Evolutionary conservation across 768 basidiomycete species (phyloP).

Genomic region (Grammothele lineata): DNA sequence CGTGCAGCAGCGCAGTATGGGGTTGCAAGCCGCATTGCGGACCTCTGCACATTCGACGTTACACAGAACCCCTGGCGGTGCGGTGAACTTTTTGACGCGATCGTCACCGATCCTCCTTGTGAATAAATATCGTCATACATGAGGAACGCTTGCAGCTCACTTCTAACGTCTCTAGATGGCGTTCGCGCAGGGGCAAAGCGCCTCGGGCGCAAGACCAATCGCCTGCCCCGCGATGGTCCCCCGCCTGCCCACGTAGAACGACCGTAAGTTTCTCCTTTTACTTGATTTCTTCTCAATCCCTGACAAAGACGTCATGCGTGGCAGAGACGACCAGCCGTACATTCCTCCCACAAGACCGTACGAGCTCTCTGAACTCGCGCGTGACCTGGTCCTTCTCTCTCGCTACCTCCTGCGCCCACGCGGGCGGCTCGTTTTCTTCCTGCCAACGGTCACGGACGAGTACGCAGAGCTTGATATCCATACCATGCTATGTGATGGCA

Average conservation of each 20-base stretch:
- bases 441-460: slow-evolving; percentile 88
- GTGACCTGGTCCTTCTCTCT: slow-evolving; percentile 77
- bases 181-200: slow-evolving; percentile 87
- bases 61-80: slow-evolving; percentile 86
- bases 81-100: slow-evolving; percentile 89
- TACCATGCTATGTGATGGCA: slow-evolving; percentile 74
- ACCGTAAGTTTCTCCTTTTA: slow-evolving; percentile 35
- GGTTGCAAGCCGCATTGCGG: slow-evolving; percentile 65
- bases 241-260: slow-evolving; percentile 17
- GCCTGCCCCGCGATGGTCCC: slow-evolving; percentile 35
- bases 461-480: slow-evolving; percentile 87
- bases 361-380: slow-evolving; percentile 78
- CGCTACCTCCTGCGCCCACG: slow-evolving; percentile 80
- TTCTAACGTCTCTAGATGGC: slow-evolving; percentile 71
- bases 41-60: slow-evolving; percentile 90
- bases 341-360: slow-evolving; percentile 91
- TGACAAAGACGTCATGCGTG: not conserved
- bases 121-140: no score
- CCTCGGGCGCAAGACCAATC: slow-evolving; percentile 64
- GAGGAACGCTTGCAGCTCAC: no score
- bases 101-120: slow-evolving; percentile 95
- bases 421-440: slow-evolving; percentile 92
- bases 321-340: slow-evolving; percentile 62
- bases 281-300: not conserved
- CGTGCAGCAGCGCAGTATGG: slow-evolving; percentile 86